phyloP scores from a whole-genome alignment of 2,329 filamentous ascomycete genomes.

The Gremmenia infestans region DNA sequence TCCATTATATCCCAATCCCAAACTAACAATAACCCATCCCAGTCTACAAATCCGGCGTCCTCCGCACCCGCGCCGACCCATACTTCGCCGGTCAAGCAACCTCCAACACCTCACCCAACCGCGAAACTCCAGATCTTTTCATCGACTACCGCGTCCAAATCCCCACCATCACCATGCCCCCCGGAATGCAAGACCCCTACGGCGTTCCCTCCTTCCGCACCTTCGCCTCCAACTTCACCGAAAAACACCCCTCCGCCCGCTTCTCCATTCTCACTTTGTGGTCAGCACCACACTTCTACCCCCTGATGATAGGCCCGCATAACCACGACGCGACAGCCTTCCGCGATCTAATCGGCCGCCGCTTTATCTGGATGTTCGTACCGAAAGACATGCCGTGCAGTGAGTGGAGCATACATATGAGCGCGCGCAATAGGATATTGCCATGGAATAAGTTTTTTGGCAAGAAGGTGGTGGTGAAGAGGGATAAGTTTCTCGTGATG shows the following conservation, averaged over 20 bases:
- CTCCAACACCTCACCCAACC: conserved; percentile 34
- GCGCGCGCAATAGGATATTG: conserved; percentile 21
- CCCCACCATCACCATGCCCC: conserved; percentile 21
- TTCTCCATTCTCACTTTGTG: conserved; percentile 43
- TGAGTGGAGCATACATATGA: conserved; percentile 41
- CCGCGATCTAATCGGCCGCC: conserved; percentile 37
- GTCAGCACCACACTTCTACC: conserved; percentile 45
- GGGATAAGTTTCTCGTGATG: conserved; percentile 44
- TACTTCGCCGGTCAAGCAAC: conserved; percentile 35
- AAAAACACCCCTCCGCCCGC: conserved; percentile 23
- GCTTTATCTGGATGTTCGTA: conserved; percentile 44
- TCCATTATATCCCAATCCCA: not conserved
- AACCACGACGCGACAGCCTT: conserved; percentile 36
- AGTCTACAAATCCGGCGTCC: conserved; percentile 44
- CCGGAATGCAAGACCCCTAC: conserved; percentile 31
- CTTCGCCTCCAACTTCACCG: conserved; percentile 30
- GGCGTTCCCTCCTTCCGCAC: conserved; percentile 33
- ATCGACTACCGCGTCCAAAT: conserved; percentile 36
- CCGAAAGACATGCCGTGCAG: conserved; percentile 42
- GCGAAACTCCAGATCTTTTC: conserved; percentile 38
- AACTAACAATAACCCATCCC: not conserved
- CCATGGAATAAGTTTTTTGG: conserved; percentile 29
- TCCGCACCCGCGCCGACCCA: conserved; percentile 30
- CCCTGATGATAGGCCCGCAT: conserved; percentile 39
- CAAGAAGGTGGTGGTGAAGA: conserved; percentile 36